A percentile compares a stretch with the other conserved stretches of the same genome.
phyloP scores from a whole-genome alignment of 2,329 filamentous ascomycete genomes.

The Aspergillus aculeatinus region DNA sequence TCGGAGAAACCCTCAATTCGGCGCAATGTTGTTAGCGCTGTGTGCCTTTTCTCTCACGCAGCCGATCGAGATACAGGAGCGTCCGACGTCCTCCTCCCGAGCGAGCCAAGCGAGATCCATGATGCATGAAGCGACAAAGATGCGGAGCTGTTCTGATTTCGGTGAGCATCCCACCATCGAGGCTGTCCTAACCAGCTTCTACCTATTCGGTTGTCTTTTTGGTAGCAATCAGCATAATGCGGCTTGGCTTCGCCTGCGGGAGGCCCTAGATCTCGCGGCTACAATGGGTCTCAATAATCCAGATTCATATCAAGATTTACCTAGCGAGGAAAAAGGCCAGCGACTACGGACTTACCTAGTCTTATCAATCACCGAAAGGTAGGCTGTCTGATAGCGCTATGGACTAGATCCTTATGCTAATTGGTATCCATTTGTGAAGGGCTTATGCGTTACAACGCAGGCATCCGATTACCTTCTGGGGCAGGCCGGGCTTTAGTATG shows the following conservation, averaged over 20 bases:
- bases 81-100: conserved; percentile 35
- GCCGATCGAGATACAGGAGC: conserved; percentile 46
- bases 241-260: conserved; percentile 74
- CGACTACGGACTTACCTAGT: conserved; percentile 39
- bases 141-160: conserved; percentile 45
- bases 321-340: conserved; percentile 40
- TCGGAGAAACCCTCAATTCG: conserved; percentile 44
- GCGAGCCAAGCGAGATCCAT: conserved; percentile 42
- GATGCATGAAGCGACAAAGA: conserved; percentile 45
- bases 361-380: conserved; percentile 39
- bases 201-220: conserved; percentile 71
- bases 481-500: conserved; percentile 41
- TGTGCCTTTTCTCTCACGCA: conserved; percentile 48
- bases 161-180: conserved; percentile 43
- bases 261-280: conserved; percentile 55
- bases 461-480: conserved; percentile 45
- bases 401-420: neutral
- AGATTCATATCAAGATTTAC: conserved; percentile 37
- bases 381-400: neutral
- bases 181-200: conserved; percentile 66
- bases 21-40: conserved; percentile 44
- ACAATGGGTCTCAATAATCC: conserved; percentile 43
- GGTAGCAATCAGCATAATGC: conserved; percentile 71
- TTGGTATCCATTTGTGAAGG: conserved; percentile 21
- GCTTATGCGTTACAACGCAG: conserved; percentile 46